Conservation (phyloP, 345 rosid species). For the Pelargonium nanum region DNA sequence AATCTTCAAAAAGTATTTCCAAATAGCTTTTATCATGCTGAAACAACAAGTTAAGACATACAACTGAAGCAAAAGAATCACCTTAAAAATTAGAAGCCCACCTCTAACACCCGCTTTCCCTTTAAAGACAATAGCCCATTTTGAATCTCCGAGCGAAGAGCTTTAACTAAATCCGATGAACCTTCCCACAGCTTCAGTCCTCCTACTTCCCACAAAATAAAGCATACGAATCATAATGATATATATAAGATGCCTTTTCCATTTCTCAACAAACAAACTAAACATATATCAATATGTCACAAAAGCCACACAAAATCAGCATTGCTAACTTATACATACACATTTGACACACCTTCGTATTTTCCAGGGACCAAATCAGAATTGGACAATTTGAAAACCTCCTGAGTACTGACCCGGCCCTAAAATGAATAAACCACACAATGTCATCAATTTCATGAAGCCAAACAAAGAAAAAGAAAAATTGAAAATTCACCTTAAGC, state of each 20-base stretch:
- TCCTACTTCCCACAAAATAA: conserved; percentile 28
- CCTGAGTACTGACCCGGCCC: conserved; percentile 85
- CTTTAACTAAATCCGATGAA: conserved; percentile 78
- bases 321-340: background rate
- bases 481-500: conserved; percentile 41
- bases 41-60: background rate
- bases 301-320: background rate
- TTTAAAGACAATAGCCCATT: conserved; percentile 37
- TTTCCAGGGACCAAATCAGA: conserved; percentile 90
- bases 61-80: conserved; percentile 8
- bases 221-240: background rate
- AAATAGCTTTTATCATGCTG: background rate
- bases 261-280: no score
- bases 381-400: conserved; percentile 72
- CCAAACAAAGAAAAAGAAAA: background rate
- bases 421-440: conserved; percentile 16
- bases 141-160: conserved; percentile 50
- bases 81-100: conserved; percentile 29
- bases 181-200: conserved; percentile 99
- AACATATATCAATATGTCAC: background rate
- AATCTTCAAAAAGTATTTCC: background rate
- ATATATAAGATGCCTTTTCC: no score
- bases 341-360: conserved; percentile 62
- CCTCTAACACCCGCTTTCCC: conserved; percentile 78
- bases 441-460: background rate